Base-by-base conservation (phyloP, 441 rosid species). In the Lepidium campestre region DNA sequence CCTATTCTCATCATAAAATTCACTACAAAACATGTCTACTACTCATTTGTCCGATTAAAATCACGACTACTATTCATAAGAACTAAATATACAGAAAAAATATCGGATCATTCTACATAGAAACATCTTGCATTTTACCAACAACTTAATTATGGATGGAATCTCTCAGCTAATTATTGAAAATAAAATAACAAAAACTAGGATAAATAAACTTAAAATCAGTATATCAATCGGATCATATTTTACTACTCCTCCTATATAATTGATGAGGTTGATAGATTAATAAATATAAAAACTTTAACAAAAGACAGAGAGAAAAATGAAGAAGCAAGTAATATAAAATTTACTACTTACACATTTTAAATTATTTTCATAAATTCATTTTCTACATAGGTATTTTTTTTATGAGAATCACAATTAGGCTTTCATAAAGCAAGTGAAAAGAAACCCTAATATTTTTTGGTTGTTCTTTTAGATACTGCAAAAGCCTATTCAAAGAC, bases 311-410 rank as follows among this genome's bases (percentile, higher is more conserved):
- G 6, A 23, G 2, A 39, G 8, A 19, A 46, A 31, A 64, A 20
- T 3, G 50, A 57, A 37, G 55, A 65, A 57, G 71, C 71, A 72
- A 64, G 65, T 34, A 32, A 49, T 57, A 49, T 49, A 40, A 50
- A 57, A 57, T 25, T 57, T 7, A 65, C 61, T 57, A 72, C 19
- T 72, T 57, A 50, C 76, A 65, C 67, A 65, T 64, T 37, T 65
- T 57, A 41, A 35, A 29, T 59, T 66, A 58, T 72, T 29, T 29
- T 65, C 56, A 72, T 71, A 29, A 57, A 49, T 62, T 64, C 56
- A 65, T 59, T 53, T 67, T 73, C 67, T 61, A 67, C 73, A 73
- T 37, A 50, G 56, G 64, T 37, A 27, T 14, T 41, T 62, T 50
- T 59, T 57, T 41, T 65, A 63, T 37, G 9, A 63, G 46, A 71